These are phyloP conservation scores for Chlorella sp. DNA, from an alignment of 139 green algal genomes.

Conservation along the genomic window DNA sequence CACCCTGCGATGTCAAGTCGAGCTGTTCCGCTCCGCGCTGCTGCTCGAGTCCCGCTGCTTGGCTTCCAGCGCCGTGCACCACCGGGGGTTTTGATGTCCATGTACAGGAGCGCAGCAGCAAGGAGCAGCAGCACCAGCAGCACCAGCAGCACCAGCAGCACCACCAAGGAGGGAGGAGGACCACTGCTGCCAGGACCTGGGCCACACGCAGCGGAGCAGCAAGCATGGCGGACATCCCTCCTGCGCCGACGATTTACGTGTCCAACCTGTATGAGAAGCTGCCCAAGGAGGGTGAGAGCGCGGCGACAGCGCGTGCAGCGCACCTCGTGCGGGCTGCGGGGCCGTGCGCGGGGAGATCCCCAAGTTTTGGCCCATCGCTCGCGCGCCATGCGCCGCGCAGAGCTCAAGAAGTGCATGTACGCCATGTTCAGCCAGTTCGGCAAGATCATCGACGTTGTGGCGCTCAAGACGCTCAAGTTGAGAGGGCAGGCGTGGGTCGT, in stretches of 20 bases:
- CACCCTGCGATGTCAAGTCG: no score
- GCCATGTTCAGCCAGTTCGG: slow-evolving; percentile 96
- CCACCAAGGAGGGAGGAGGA: no score
- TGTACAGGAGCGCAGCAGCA: no score
- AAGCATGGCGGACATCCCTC: slow-evolving; percentile 58
- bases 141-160: no score
- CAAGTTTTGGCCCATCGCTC: background rate
- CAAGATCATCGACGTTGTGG: slow-evolving; percentile 89
- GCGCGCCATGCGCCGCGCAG: slow-evolving; percentile 47
- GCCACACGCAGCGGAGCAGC: no score
- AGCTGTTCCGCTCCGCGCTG: no score
- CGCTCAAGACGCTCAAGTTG: slow-evolving; percentile 77
- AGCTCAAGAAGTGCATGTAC: slow-evolving; percentile 90
- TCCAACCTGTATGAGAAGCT: slow-evolving; percentile 95
- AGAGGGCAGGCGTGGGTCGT: slow-evolving; percentile 95
- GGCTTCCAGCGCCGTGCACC: no score
- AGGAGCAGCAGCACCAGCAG: no score
- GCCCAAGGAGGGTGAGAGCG: slow-evolving; percentile 77
- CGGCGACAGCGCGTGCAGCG: background rate
- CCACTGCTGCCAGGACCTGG: no score
- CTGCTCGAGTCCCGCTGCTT: no score
- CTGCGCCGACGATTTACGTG: slow-evolving; percentile 91
- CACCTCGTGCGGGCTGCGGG: background rate
- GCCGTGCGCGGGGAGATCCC: background rate
- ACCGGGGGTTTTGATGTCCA: no score